Evolutionary conservation across 305 asterid genomes (phyloP), one percentile per base, ranked within the genome.

Genomic region (Fraxinus paxiana): DNA sequence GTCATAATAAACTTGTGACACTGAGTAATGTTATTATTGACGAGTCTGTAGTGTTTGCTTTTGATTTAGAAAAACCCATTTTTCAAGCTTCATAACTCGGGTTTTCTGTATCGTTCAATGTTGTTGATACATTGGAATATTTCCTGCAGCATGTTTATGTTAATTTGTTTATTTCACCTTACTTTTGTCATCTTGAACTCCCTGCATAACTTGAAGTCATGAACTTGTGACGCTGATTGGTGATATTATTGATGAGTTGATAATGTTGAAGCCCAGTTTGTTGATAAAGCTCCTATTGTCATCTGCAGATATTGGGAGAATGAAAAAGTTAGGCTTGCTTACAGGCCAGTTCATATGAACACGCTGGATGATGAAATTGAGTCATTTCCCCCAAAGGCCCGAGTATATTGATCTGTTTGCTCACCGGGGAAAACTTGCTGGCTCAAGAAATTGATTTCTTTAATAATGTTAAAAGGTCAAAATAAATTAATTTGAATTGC

Each of bases 381-480:
- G 84, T 3, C 97, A 12, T 92, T 96, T 90, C 99, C 98, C 13
- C 99, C 99, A n/a, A 94, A 91, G 87, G 99, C 98, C 79, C 91
- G 99, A 38, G 98, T 94, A 70, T 96, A 94, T 88, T 87, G 78
- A 41, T 83, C 24, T 22, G 12, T 74, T 80, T 22, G 51, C 72
- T 65, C 18, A 20, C 37, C 43, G 13, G 17, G 75, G 34, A 67
- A 51, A 51, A 69, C 4, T 70, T 78, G 78, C 6, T 31, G 70
- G 81, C 79, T 79, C 48, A 76, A 83, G 79, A 82, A 82, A 51
- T 28, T 18, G 82, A 59, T 59, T 75, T 73, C 30, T 70, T 73
- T 41, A 28, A 46, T 26, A 20, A 54, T 43, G 69, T 43, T 43
- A 38, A 26, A 26, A 80, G 87, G 79, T 80, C 82, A 83, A 75